Evolutionary conservation across 225 moss, liverwort and hornwort genomes (phyloP).

Genomic region (Anthoceros angustus): DNA sequence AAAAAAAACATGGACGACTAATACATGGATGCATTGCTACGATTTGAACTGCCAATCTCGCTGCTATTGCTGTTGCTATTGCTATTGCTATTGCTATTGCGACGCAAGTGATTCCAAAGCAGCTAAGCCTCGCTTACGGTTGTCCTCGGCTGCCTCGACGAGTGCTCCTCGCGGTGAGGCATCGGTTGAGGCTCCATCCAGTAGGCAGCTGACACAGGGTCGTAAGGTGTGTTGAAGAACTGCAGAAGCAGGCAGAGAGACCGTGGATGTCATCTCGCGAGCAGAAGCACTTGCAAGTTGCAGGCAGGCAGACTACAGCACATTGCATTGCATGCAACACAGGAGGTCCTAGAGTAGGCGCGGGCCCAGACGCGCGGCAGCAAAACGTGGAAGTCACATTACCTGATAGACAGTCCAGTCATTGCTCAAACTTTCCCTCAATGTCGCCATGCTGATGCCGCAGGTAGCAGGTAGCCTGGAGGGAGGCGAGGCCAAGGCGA

Average conservation of each 20-base stretch:
- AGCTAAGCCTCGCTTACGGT: not conserved
- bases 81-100: too few relatives aligned
- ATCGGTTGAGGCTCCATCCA: not conserved
- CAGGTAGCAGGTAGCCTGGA: not conserved
- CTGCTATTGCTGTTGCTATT: too few relatives aligned
- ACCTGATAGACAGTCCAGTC: constrained; percentile 2
- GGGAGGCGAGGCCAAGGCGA: not conserved
- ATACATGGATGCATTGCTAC: too few relatives aligned
- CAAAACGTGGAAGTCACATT: not conserved
- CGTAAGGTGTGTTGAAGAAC: constrained; percentile 4
- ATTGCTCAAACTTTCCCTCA: not conserved
- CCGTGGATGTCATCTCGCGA: not conserved
- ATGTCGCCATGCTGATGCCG: not conserved
- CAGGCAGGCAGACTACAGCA: not conserved
- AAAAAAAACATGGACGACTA: too few relatives aligned
- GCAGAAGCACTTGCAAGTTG: not conserved
- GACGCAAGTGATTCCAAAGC: too few relatives aligned
- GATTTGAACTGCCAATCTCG: too few relatives aligned
- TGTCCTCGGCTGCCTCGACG: not conserved
- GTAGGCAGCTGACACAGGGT: constrained; percentile 1
- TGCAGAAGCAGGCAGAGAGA: not conserved
- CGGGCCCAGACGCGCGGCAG: not conserved
- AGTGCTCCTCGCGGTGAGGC: not conserved
- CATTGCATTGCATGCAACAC: not conserved
- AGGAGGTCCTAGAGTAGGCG: not conserved